A percentile compares a stretch with the other conserved stretches of the same genome.
These are phyloP conservation scores for Penicillium thymicola DNA, from an alignment of 2,329 filamentous ascomycete species.

Conservation along the genomic window DNA sequence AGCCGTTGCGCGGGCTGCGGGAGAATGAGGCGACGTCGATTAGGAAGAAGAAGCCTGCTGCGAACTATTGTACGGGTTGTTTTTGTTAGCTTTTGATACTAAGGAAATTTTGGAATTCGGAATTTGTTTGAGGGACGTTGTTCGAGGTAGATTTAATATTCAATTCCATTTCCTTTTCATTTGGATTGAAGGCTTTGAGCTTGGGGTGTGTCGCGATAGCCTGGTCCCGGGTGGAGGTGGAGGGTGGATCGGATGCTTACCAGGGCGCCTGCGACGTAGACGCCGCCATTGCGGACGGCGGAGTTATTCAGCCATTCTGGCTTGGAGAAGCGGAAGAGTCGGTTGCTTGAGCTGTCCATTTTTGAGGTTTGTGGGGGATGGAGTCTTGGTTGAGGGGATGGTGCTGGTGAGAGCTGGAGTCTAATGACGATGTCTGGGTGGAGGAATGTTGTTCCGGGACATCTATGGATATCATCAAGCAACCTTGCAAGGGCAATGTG, in stretches of 20 bases:
- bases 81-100: background rate
- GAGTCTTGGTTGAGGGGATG: background rate
- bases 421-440: constrained; percentile 19
- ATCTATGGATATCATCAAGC: background rate
- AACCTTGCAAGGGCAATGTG: background rate
- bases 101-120: background rate
- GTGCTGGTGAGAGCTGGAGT: constrained; percentile 11
- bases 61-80: constrained; percentile 51
- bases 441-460: constrained; percentile 18
- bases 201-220: background rate
- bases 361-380: constrained; percentile 2
- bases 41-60: constrained; percentile 66
- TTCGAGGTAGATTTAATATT: background rate
- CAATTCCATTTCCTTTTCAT: background rate
- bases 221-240: background rate
- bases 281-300: constrained; percentile 60
- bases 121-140: too few species aligned
- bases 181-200: background rate
- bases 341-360: constrained; percentile 49
- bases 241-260: constrained; percentile 43
- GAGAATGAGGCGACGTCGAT: constrained; percentile 65
- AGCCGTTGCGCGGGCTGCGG: constrained; percentile 59
- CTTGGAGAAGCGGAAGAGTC: constrained; percentile 65
- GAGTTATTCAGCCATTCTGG: constrained; percentile 66
- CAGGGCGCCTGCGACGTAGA: constrained; percentile 64